phyloP scores from a whole-genome alignment of 352 stramenopile genomes.

The Phytophthora kernoviae region DNA sequence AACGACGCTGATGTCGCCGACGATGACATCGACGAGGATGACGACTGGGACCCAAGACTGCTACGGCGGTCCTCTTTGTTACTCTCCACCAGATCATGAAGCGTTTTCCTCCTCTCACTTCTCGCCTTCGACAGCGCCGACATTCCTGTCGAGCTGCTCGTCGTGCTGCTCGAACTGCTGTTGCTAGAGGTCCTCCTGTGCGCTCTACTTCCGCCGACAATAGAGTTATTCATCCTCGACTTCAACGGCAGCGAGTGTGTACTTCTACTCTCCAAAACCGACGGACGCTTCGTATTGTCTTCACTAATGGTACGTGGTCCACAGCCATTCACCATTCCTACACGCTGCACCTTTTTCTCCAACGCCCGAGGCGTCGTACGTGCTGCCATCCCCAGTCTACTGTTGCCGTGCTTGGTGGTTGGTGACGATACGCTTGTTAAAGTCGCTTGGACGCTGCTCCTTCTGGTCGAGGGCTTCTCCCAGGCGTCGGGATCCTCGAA shows the following conservation, averaged over 20 bases:
- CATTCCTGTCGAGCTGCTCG: conserved; percentile 28
- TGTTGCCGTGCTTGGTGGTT: conserved; percentile 14
- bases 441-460: conserved; percentile 6
- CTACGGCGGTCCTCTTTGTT: conserved; percentile 48
- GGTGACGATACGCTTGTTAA: not conserved
- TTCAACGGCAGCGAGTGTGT: conserved; percentile 29
- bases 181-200: conserved; percentile 36
- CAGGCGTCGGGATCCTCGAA: conserved; percentile 29
- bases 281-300: conserved; percentile 29
- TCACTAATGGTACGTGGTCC: not conserved
- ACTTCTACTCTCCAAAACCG: conserved; percentile 30
- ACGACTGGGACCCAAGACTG: conserved; percentile 59
- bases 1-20: conserved; percentile 41
- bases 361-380: conserved; percentile 37
- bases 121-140: conserved; percentile 22
- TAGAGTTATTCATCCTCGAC: conserved; percentile 9
- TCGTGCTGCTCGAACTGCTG: conserved; percentile 35
- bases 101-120: conserved; percentile 36
- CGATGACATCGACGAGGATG: conserved; percentile 51
- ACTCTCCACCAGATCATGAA: conserved; percentile 47
- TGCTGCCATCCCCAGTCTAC: conserved; percentile 49
- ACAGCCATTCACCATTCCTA: conserved; percentile 25
- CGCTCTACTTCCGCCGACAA: conserved; percentile 23
- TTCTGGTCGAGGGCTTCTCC: not conserved
- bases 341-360: conserved; percentile 46